Base-by-base conservation (phyloP, 257 asterid genomes). In the Plectranthus barbatus region DNA sequence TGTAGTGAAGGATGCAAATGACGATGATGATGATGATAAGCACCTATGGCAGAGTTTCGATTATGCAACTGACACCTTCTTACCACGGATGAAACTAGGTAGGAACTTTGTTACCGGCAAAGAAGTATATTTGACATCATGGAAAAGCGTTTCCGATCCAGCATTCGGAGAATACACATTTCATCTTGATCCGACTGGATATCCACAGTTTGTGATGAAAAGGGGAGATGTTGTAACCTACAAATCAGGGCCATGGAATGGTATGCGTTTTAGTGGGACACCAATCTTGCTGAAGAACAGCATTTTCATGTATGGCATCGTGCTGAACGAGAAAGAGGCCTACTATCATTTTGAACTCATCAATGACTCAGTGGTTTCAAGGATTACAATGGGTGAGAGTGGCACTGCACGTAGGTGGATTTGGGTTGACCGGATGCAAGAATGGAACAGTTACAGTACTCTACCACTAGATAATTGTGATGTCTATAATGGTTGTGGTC, bases 81-180 rank as follows among this genome's bases (percentile, higher is more conserved):
- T 86, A 13, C 83, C 94, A 0, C 80, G 83, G 7, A 81, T 81
- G 90, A 79, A 74, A 37, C 61, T 79, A 1, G 94, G 94, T 2
- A 7, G 55, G 66, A 76, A 81, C 66, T 64, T 58, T 0, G 19
- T 4, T 3, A 78, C 81, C 0, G 75, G 81, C 0, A 20, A 11
- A 1, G 80, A 80, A 45, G 72, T 53, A 19, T 74, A 56, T 15
- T 23, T 79, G 2, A 41, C 83, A 0, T 82, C 94, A 0, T 66
- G 80, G 75, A 80, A 34, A 34, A 76, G 67, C 46, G 37, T 47
- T 4, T 70, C 56, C 0, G 74, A 86, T 71, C 85, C 84, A 5
- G 64, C 86, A 1, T 65, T 78, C 0, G 83, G 78, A 10, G 76
- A 68, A 1, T 66, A 39, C 1, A 66, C 75, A 1, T 65, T 18